A percentile compares a stretch with the other conserved stretches of the same genome.
phyloP scores from a whole-genome alignment of 2,329 filamentous ascomycete genomes.

The Neofusicoccum umdonicola region DNA sequence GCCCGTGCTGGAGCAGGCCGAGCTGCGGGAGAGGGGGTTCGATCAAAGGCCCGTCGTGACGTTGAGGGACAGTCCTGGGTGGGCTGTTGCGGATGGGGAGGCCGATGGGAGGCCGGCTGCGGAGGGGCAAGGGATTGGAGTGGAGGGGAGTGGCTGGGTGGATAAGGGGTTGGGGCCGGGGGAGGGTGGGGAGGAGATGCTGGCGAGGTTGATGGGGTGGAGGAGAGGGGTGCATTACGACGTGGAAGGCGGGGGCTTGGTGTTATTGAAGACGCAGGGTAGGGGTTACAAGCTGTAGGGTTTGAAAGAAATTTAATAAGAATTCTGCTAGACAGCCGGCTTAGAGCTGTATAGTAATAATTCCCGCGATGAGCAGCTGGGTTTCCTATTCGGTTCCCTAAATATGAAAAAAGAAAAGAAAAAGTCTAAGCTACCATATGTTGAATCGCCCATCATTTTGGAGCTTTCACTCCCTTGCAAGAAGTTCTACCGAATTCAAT shows the following conservation, averaged over 20 bases:
- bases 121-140: conserved; percentile 63
- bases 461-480: too few relatives aligned
- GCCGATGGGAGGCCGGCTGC: conserved; percentile 38
- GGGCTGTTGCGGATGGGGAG: conserved; percentile 56
- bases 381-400: too few relatives aligned
- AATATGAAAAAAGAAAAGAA: too few relatives aligned
- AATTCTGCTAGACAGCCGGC: too few relatives aligned
- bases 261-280: not conserved
- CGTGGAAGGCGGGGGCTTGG: conserved; percentile 61
- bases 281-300: conserved; percentile 6
- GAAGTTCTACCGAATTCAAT: too few relatives aligned
- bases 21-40: conserved; percentile 64
- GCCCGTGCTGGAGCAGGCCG: conserved; percentile 74
- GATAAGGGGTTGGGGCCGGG: conserved; percentile 62
- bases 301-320: too few relatives aligned
- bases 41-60: conserved; percentile 71
- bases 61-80: conserved; percentile 66
- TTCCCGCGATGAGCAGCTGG: too few relatives aligned
- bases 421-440: too few relatives aligned
- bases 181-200: conserved; percentile 66
- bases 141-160: conserved; percentile 66
- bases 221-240: conserved; percentile 67
- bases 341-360: too few relatives aligned
- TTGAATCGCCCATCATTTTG: too few relatives aligned
- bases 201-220: conserved; percentile 78